phyloP scores from a whole-genome alignment of 2,329 filamentous ascomycete species.

The Verticillium albo-atrum region DNA sequence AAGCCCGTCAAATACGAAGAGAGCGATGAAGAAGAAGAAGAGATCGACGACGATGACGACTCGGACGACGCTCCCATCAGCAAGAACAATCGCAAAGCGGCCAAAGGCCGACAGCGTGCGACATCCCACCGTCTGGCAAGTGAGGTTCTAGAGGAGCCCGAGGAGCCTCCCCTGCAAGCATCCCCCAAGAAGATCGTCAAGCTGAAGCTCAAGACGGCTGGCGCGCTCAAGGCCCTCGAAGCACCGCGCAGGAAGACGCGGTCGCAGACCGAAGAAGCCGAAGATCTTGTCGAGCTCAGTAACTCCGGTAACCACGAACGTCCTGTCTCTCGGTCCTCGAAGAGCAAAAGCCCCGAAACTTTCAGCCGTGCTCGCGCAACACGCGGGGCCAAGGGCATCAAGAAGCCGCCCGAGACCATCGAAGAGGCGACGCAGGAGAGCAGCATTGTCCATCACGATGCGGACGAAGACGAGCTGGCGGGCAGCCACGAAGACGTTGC shows the following conservation, averaged over 20 bases:
- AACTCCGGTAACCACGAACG: conserved; percentile 56
- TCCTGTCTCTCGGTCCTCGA: conserved; percentile 41
- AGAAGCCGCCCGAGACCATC: conserved; percentile 42
- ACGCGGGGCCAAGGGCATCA: conserved; percentile 46
- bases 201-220: conserved; percentile 25
- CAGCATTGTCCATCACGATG: conserved; percentile 29
- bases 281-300: conserved; percentile 53
- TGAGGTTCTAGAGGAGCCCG: not conserved
- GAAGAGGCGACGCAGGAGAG: conserved; percentile 52
- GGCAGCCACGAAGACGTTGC: conserved; percentile 33
- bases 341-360: conserved; percentile 53
- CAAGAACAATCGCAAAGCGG: not conserved
- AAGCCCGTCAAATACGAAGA: conserved; percentile 44
- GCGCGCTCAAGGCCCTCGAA: conserved; percentile 4
- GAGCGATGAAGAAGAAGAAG: conserved; percentile 36
- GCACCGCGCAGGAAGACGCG: conserved; percentile 40
- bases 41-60: conserved; percentile 18
- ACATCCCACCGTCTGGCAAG: conserved; percentile 2
- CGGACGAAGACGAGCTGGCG: conserved; percentile 33
- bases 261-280: conserved; percentile 49
- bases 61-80: not conserved
- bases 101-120: not conserved
- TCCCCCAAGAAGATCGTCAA: conserved; percentile 37
- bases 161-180: conserved; percentile 19
- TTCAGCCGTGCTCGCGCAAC: conserved; percentile 35